phyloP scores from a whole-genome alignment of 2,329 filamentous ascomycete genomes.

The Diaporthe ampelina region DNA sequence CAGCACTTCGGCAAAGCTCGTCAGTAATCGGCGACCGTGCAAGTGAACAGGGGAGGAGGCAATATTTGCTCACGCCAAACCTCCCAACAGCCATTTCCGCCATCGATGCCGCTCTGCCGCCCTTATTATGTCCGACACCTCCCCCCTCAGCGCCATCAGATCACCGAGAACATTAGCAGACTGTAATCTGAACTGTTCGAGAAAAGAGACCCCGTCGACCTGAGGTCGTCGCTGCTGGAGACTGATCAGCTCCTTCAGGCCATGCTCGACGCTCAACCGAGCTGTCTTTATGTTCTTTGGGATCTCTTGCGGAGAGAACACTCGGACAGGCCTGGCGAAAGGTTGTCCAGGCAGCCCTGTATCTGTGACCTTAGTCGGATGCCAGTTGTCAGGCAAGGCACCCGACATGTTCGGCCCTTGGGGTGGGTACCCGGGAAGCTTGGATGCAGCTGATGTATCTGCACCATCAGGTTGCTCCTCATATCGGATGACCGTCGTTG shows the following conservation, averaged over 20 bases:
- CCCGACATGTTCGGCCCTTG: not conserved
- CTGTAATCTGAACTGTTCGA: constrained; percentile 59
- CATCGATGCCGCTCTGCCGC: constrained; percentile 64
- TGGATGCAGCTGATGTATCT: not conserved
- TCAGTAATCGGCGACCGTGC: not conserved
- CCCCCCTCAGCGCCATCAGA: constrained; percentile 58
- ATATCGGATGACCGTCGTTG: constrained; percentile 12
- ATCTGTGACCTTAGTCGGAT: not conserved
- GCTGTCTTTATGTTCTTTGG: constrained; percentile 44
- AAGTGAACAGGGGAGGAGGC: no score
- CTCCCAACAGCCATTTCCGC: constrained; percentile 67
- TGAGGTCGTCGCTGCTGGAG: constrained; percentile 50
- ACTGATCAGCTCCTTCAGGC: constrained; percentile 52
- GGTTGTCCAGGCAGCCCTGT: not conserved
- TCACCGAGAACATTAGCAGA: constrained; percentile 59
- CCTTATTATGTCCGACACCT: constrained; percentile 59
- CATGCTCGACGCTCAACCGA: constrained; percentile 48
- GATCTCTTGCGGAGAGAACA: constrained; percentile 44
- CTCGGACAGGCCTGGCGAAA: constrained; percentile 31
- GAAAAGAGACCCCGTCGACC: constrained; percentile 52
- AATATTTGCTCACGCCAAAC: constrained; percentile 60
- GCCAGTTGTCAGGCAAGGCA: not conserved
- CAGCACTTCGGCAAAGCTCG: constrained; percentile 53
- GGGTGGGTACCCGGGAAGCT: not conserved
- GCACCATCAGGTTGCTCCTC: not conserved